A percentile compares a stretch with the other conserved stretches of the same genome.
These are phyloP conservation scores for Rhododendron henanense DNA, from an alignment of 148 eudicot genomes.

Conservation along the genomic window DNA sequence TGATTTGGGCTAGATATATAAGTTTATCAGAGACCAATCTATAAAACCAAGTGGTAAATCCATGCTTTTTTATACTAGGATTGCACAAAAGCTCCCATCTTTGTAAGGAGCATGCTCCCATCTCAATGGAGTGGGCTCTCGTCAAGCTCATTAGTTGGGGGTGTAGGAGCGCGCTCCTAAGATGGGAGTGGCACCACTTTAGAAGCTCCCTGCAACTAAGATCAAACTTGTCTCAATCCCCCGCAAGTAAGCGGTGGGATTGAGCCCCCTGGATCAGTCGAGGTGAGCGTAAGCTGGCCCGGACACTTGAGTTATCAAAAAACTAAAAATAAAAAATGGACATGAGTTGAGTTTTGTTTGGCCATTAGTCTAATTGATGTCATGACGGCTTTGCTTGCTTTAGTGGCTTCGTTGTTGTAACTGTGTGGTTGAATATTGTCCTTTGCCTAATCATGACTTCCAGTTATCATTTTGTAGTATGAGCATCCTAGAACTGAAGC, in stretches of 20 bases:
- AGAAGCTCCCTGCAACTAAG: not conserved
- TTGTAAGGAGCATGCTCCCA: not conserved
- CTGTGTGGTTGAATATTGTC: not conserved
- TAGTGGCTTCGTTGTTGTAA: not conserved
- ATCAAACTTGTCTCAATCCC: not conserved
- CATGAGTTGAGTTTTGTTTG: not conserved
- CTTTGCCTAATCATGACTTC: not conserved
- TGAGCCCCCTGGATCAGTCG: not conserved
- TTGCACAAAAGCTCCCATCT: not conserved
- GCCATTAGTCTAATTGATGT: not conserved
- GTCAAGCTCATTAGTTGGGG: not conserved
- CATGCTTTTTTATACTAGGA: not conserved
- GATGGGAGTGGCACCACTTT: not conserved
- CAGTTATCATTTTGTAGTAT: not conserved
- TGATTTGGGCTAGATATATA: no score
- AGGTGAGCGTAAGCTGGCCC: not conserved
- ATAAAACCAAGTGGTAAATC: no score
- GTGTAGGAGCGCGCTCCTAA: no score
- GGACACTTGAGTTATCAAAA: not conserved
- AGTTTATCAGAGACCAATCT: no score
- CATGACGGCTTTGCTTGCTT: not conserved
- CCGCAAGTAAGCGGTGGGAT: not conserved
- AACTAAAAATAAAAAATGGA: not conserved
- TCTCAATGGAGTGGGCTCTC: not conserved
- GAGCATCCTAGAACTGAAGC: not conserved